Base-by-base conservation (phyloP, 148 eudicot genomes). In the Pouteria glomerata region DNA sequence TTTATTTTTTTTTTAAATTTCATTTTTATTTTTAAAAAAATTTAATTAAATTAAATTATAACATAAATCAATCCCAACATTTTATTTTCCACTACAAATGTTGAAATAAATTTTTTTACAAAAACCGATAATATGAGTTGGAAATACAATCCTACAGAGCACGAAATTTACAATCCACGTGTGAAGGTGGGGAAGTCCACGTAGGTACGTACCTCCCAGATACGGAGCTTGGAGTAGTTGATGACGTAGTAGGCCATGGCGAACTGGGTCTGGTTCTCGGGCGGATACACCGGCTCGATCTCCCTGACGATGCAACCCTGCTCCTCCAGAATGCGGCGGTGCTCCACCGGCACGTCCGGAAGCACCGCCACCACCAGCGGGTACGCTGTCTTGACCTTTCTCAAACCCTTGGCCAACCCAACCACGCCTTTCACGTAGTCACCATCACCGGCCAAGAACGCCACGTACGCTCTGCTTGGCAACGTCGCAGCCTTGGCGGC, bases 191-290 rank as follows among this genome's bases (percentile, higher is more conserved):
- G 50, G 1, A 6, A 45, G 23, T 3, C 1, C 6, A 34, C 34
- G 41, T 16, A n/a, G 0, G 0, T 8, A 63, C 69, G 27, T 76
- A 82, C 90, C 90, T 87, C 81, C 84, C 84, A 87, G 24, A 87
- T 87, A 56, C 85, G 86, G 23, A 87, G 85, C 78, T 87, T 87
- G 34, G 90, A 87, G 73, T 87, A 87, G 53, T 87, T 87, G 42
- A 87, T 84, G 71, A 82, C 84, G 60, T 82, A 87, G 78, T 87
- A 82, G 68, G 86, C 86, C 90, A 84, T 84, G 27, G 85, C 90
- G 61, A 84, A 86, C 23, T 77, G 72, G 45, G 86, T 80, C 21
- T 86, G 81, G 52, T 86, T 83, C 18, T 83, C 79, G 7, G 90
- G 86, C 16, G 86, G 86, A 69, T 80, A 81, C 27, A 83, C 89